These are phyloP conservation scores for Karstenula rhodostoma DNA, from an alignment of 2,329 filamentous ascomycete species.

Conservation along the genomic window DNA sequence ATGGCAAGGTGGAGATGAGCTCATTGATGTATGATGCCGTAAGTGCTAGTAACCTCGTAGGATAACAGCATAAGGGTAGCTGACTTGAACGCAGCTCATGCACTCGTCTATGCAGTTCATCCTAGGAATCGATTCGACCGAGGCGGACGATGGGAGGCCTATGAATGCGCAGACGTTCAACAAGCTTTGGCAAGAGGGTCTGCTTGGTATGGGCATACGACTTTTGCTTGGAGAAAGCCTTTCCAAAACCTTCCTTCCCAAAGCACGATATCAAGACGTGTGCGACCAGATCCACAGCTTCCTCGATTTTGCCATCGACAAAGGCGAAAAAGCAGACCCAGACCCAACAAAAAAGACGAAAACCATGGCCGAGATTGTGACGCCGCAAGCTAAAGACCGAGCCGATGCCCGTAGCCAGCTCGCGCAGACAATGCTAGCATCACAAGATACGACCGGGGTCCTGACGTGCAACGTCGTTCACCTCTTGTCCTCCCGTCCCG, in stretches of 20 bases:
- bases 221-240: not conserved
- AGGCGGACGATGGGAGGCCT: constrained; percentile 5
- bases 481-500: constrained; percentile 23
- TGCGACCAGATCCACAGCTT: constrained; percentile 8
- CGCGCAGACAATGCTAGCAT: constrained; percentile 10
- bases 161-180: constrained; percentile 5
- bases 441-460: constrained; percentile 12
- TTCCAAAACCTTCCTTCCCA: not conserved
- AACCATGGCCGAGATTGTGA: constrained; percentile 10
- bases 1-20: constrained; percentile 9
- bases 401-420: constrained; percentile 8
- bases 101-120: constrained; percentile 13
- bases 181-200: constrained; percentile 12
- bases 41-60: not conserved
- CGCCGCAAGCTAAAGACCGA: constrained; percentile 1
- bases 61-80: not conserved
- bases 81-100: constrained; percentile 7
- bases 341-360: not conserved
- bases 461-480: constrained; percentile 8
- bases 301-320: constrained; percentile 15
- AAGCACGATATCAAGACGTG: constrained; percentile 4
- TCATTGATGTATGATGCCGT: constrained; percentile 14
- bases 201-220: constrained; percentile 11
- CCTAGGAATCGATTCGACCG: constrained; percentile 4
- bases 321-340: not conserved